Percentiles rank a stretch among this genome's conserved stretches.
These are phyloP conservation scores for Fusarium bactridioides DNA, from an alignment of 2,329 filamentous ascomycete genomes.

Conservation along the genomic window DNA sequence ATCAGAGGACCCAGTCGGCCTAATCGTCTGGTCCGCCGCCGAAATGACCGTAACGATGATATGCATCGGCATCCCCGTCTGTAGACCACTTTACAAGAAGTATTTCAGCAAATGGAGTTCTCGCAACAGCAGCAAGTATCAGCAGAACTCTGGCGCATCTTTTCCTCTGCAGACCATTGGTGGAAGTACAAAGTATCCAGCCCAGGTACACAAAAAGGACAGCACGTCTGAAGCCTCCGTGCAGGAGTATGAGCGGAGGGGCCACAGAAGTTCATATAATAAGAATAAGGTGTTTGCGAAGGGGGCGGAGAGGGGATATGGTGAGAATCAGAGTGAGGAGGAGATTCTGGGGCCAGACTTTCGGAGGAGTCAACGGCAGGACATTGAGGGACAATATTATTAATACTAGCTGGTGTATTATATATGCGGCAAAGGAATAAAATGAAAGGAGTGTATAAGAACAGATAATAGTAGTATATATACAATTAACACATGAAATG, in stretches of 20 bases:
- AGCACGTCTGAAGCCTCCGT: background rate
- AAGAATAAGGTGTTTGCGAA: slow-evolving; percentile 11
- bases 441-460: fast-evolving
- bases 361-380: slow-evolving; percentile 5
- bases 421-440: too few relatives aligned
- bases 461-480: background rate
- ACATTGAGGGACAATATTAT: background rate
- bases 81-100: slow-evolving; percentile 48
- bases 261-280: background rate
- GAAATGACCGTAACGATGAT: slow-evolving; percentile 51
- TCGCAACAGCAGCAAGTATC: slow-evolving; percentile 35
- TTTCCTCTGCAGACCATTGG: slow-evolving; percentile 29
- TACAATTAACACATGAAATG: background rate
- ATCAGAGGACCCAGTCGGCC: slow-evolving; percentile 46
- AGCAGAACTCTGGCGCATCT: slow-evolving; percentile 18
- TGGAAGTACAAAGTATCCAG: slow-evolving; percentile 9
- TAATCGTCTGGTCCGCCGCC: slow-evolving; percentile 50
- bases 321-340: slow-evolving; percentile 32
- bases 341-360: slow-evolving; percentile 32
- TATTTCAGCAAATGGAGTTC: slow-evolving; percentile 32
- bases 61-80: slow-evolving; percentile 51
- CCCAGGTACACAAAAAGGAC: background rate
- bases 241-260: slow-evolving; percentile 14
- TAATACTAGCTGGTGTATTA: fast-evolving
- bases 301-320: background rate